Percentiles rank a stretch among this genome's conserved stretches.
Evolutionary conservation across 2,329 filamentous ascomycete species (phyloP).

Genomic region (Botrytis byssoidea): DNA sequence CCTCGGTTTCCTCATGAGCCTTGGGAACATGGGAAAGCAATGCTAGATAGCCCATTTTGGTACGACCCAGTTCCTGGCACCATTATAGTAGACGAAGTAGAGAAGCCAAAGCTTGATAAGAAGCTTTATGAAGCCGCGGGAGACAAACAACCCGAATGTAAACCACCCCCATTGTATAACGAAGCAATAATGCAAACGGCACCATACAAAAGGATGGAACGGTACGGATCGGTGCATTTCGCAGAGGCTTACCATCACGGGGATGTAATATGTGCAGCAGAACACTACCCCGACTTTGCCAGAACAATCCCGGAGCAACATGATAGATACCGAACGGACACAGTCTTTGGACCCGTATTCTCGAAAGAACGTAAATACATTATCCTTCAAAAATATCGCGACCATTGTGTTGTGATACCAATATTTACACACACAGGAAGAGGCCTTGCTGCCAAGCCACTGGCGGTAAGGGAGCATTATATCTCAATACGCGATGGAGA

Average conservation of each 20-base stretch:
- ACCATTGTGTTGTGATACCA: background rate
- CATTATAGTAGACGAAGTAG: background rate
- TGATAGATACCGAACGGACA: background rate
- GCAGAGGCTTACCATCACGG: background rate
- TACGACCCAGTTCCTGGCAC: background rate
- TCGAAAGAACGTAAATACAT: background rate
- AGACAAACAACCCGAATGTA: background rate
- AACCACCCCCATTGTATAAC: background rate
- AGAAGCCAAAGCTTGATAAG: background rate
- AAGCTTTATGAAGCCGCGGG: background rate
- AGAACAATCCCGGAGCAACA: background rate
- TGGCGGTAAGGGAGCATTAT: background rate
- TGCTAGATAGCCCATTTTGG: background rate
- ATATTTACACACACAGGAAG: conserved; percentile 3
- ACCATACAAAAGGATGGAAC: background rate
- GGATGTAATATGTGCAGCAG: background rate
- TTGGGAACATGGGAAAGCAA: background rate
- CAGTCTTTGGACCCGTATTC: background rate
- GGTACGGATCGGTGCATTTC: background rate
- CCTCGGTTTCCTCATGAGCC: background rate
- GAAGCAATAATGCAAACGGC: background rate
- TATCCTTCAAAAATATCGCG: background rate
- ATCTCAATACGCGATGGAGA: background rate
- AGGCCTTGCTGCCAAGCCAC: background rate
- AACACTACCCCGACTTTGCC: background rate